These are phyloP conservation scores for Alternaria atra DNA, from an alignment of 2,329 filamentous ascomycete genomes.

Conservation along the genomic window DNA sequence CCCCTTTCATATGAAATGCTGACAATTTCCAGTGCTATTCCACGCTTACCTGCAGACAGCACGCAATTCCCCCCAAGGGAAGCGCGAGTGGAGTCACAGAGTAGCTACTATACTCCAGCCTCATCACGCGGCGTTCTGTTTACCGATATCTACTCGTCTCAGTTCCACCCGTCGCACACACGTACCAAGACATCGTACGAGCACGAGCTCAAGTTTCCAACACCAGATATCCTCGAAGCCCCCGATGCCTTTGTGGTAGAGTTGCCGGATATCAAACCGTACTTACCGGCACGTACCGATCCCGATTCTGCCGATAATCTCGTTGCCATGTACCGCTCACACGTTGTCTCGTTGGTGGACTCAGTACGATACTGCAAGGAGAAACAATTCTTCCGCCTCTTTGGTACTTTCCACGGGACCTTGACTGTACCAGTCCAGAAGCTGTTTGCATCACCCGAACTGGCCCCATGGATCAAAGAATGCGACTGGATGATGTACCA, in stretches of 20 bases:
- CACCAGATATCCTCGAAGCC: slow-evolving; percentile 64
- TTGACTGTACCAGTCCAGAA: slow-evolving; percentile 97
- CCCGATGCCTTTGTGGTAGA: slow-evolving; percentile 75
- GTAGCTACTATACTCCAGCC: slow-evolving; percentile 45
- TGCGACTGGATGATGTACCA: slow-evolving; percentile 97
- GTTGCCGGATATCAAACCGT: slow-evolving; percentile 86
- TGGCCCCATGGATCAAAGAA: slow-evolving; percentile 93
- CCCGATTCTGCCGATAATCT: slow-evolving; percentile 86
- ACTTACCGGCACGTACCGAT: slow-evolving; percentile 83
- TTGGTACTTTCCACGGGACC: slow-evolving; percentile 93
- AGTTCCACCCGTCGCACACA: slow-evolving; percentile 48
- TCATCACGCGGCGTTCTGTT: slow-evolving; percentile 57
- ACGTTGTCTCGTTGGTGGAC: slow-evolving; percentile 94
- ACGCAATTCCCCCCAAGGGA: slow-evolving; percentile 56
- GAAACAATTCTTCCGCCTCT: slow-evolving; percentile 94
- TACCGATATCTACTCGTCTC: slow-evolving; percentile 56
- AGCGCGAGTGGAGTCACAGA: slow-evolving; percentile 38
- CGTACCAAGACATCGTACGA: slow-evolving; percentile 64
- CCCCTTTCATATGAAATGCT: slow-evolving; percentile 4
- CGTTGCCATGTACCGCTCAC: slow-evolving; percentile 87
- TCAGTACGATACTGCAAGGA: slow-evolving; percentile 96
- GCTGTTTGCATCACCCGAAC: slow-evolving; percentile 79
- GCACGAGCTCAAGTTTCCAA: slow-evolving; percentile 70
- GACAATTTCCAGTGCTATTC: slow-evolving; percentile 49
- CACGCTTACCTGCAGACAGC: slow-evolving; percentile 59